Conservation (phyloP, 257 asterid species). For the Fraxinus quadrangulata region DNA sequence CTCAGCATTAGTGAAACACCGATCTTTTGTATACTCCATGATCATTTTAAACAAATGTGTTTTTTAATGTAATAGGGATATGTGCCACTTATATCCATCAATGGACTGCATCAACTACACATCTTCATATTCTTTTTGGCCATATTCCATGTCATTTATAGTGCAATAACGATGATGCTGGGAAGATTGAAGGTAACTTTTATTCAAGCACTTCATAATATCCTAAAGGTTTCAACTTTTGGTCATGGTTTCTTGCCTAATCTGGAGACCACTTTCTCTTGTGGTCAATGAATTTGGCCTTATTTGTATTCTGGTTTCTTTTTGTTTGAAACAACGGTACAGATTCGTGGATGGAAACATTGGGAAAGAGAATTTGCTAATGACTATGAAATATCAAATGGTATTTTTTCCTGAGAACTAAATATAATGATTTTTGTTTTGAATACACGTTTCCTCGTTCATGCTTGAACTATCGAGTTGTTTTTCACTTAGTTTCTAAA, state of each 20-base stretch:
- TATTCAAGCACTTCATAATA: background rate
- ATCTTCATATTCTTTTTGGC: slow-evolving; percentile 88
- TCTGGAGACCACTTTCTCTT: background rate
- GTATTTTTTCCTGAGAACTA: slow-evolving; percentile 28
- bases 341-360: slow-evolving; percentile 94
- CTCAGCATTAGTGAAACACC: background rate
- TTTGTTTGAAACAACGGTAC: slow-evolving; percentile 11
- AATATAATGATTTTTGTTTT: background rate
- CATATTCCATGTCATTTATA: slow-evolving; percentile 65
- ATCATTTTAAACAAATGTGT: background rate
- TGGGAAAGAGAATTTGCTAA: slow-evolving; percentile 63
- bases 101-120: slow-evolving; percentile 81
- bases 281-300: background rate
- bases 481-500: background rate
- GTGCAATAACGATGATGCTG: slow-evolving; percentile 70
- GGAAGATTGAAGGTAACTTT: slow-evolving; percentile 68
- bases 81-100: slow-evolving; percentile 62
- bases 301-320: background rate
- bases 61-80: slow-evolving; percentile 44
- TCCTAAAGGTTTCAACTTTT: background rate
- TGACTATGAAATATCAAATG: slow-evolving; percentile 48
- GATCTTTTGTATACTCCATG: background rate
- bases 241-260: background rate
- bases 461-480: background rate
- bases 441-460: background rate